Evolutionary conservation across 1,284 basidiomycete genomes (phyloP).

Genomic region (Rhodotorula sp.): DNA sequence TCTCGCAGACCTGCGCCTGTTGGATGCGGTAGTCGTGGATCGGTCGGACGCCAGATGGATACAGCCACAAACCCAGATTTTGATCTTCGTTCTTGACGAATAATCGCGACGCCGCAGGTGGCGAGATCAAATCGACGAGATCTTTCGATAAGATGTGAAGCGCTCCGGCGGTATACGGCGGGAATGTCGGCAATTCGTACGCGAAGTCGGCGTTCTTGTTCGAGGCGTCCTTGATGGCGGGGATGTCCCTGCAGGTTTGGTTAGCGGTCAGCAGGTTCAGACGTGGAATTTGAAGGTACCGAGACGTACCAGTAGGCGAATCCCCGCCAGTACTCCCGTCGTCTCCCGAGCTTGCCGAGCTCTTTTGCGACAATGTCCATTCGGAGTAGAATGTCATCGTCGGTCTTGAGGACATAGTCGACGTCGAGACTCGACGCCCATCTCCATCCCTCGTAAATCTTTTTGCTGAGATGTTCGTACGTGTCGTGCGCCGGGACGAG

Average conservation of each 20-base stretch:
- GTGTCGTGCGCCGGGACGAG: constrained; percentile 31
- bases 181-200: constrained; percentile 36
- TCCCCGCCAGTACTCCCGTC: constrained; percentile 35
- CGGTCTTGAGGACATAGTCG: constrained; percentile 40
- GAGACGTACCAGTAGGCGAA: constrained; percentile 35
- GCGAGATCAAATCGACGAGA: constrained; percentile 34
- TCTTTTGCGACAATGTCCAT: constrained; percentile 38
- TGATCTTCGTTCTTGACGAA: constrained; percentile 38
- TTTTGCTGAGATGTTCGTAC: constrained; percentile 23
- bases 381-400: constrained; percentile 35
- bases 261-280: too few relatives aligned
- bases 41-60: constrained; percentile 29
- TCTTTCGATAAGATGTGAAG: constrained; percentile 38
- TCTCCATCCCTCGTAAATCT: constrained; percentile 29
- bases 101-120: constrained; percentile 13
- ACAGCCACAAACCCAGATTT: constrained; percentile 37
- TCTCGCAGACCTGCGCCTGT: constrained; percentile 37
- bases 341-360: constrained; percentile 26
- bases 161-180: constrained; percentile 37
- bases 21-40: constrained; percentile 41
- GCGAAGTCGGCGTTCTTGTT: constrained; percentile 38
- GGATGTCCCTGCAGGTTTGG: constrained; percentile 25
- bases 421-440: constrained; percentile 35
- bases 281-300: too few relatives aligned
- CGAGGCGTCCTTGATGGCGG: constrained; percentile 33